Conservation (phyloP, 768 basidiomycete genomes). For the Naganishia vishniacii region DNA sequence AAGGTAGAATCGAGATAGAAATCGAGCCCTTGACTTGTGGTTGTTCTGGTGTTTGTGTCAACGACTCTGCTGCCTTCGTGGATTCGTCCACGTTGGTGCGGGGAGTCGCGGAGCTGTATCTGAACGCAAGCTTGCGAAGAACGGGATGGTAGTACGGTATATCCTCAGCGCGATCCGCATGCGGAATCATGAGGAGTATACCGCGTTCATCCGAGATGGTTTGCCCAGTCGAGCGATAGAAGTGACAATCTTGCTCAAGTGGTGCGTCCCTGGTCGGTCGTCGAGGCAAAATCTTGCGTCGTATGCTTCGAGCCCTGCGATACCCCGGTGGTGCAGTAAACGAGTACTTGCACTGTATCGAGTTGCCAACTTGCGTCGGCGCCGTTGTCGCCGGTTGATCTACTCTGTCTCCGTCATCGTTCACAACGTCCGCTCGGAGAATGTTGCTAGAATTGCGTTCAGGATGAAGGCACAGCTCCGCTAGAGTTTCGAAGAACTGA, state of each 20-base stretch:
- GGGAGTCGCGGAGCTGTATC: constrained; percentile 51
- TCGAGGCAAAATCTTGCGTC: constrained; percentile 67
- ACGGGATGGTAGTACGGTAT: constrained; percentile 88
- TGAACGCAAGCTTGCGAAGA: constrained; percentile 73
- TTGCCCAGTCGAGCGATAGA: constrained; percentile 49
- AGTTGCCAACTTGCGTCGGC: background rate
- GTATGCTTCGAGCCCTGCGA: constrained; percentile 39
- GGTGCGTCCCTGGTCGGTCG: constrained; percentile 68
- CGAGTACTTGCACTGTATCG: constrained; percentile 9
- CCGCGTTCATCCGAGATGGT: constrained; percentile 30
- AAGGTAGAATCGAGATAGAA: constrained; percentile 23
- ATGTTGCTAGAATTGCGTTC: constrained; percentile 91
- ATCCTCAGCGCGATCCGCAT: constrained; percentile 48
- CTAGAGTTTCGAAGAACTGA: constrained; percentile 68
- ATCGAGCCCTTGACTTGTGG: background rate
- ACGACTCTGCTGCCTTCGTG: background rate
- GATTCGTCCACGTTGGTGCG: background rate
- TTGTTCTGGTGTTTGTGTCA: background rate
- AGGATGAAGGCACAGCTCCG: constrained; percentile 75
- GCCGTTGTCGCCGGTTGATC: constrained; percentile 22
- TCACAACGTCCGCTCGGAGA: constrained; percentile 68
- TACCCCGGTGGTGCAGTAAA: constrained; percentile 4
- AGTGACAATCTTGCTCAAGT: constrained; percentile 70
- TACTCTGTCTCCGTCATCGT: constrained; percentile 12
- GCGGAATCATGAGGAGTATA: constrained; percentile 48